Conservation (phyloP, 768 basidiomycete genomes). For the Mrakia hoshinonis region DNA sequence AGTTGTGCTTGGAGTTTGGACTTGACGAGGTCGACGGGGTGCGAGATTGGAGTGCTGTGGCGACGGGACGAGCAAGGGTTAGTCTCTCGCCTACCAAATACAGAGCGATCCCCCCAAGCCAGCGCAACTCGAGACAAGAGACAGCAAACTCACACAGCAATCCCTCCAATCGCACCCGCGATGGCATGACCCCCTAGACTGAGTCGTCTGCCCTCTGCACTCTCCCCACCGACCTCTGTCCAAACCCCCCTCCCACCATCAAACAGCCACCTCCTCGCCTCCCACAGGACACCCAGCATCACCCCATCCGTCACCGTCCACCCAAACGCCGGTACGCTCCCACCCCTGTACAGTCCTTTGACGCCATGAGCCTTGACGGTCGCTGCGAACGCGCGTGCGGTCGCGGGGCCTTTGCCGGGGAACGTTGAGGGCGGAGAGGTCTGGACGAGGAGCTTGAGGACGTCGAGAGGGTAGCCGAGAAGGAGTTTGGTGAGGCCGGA, state of each 20-base stretch:
- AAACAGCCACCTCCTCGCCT: background rate
- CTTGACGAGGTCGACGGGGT: slow-evolving; percentile 7
- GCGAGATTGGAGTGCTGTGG: background rate
- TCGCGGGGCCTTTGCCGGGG: background rate
- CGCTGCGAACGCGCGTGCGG: background rate
- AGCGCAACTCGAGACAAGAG: background rate
- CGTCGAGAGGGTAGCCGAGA: slow-evolving; percentile 7
- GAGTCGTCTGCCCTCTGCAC: background rate
- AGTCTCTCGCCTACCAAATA: no score
- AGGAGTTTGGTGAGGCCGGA: background rate
- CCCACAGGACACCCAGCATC: slow-evolving; percentile 5
- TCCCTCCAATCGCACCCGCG: background rate
- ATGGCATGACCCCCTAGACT: background rate
- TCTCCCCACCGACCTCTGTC: background rate
- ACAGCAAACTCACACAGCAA: background rate
- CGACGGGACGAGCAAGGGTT: no score
- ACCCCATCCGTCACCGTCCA: background rate
- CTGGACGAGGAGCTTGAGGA: background rate
- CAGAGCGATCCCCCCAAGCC: no score
- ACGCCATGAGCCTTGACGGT: background rate
- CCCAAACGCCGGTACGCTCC: background rate
- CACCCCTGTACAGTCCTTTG: background rate
- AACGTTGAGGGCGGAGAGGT: background rate
- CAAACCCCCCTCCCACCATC: background rate
- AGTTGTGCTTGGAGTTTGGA: slow-evolving; percentile 3